Base-by-base conservation (phyloP, 192 early-diverging fungal genomes). In the Backusella psychrophila region DNA sequence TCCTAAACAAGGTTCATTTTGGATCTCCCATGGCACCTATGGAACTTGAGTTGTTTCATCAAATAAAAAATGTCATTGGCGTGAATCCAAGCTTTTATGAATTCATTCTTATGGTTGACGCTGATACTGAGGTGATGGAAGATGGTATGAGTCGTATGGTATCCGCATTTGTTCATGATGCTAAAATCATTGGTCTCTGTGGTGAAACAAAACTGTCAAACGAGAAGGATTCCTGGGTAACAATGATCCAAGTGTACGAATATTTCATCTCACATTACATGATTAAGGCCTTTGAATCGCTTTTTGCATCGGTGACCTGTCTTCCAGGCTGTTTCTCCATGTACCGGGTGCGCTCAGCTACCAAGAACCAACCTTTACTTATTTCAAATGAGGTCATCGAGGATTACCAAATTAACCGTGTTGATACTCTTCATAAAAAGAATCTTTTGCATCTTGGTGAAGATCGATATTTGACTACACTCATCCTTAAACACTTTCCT, bases 201-300 rank as follows among this genome's bases (percentile, higher is more conserved):
- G 98, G 98, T 77, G 98, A 99, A 79, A 99, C 98, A 6, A 87
- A 85, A 72, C 86, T 99, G 76, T 89, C 93, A 29, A 98, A 98
- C 82, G 95, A 97, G 80, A 93, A 94, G 78, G 89, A 93, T 75
- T 93, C 94, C 23, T 98, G 94, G 94, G 92, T 95, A 53, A 96
- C 97, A 9, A 97, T 97, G 96, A 97, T 99, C 85, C 97, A 98
- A 79, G 95, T 99, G 56, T 98, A 98, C 80, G 97, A 99, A 86
- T 98, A 98, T 87, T 98, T 93, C 82, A 97, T 98, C 76, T 94
- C 92, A 34, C 97, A 98, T 87, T 95, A 97, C 75, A 85, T 98
- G 83, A 90, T 95, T 66, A 98, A 98, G 85, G 94, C 96, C 3
- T 98, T 98, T 77, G 96, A 98, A 83, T 98, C 97, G 19, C 88